These are phyloP conservation scores for Sporothrix brunneoviolacea DNA, from an alignment of 2,329 filamentous ascomycete genomes.

Conservation along the genomic window DNA sequence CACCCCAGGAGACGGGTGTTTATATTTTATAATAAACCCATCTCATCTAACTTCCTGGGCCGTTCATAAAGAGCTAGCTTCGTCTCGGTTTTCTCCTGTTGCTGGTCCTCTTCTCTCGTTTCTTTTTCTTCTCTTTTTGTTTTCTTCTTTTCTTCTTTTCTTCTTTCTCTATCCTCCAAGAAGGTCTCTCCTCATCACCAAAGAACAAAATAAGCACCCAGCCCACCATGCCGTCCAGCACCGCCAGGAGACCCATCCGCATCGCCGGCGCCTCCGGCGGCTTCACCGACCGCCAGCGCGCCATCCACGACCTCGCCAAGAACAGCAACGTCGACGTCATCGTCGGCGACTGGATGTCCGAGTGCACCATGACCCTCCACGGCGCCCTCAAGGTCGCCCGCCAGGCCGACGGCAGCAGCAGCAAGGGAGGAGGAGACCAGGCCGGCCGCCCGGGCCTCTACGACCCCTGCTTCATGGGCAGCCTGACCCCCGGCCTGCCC, in stretches of 20 bases:
- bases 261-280: conserved; percentile 37
- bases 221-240: conserved; percentile 9
- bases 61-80: neutral
- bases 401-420: conserved; percentile 12
- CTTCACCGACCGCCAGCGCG: conserved; percentile 36
- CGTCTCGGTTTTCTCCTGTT: neutral
- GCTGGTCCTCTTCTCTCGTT: neutral
- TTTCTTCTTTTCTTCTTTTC: neutral
- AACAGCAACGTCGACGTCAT: conserved; percentile 30
- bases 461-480: conserved; percentile 28
- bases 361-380: conserved; percentile 29
- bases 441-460: conserved; percentile 22
- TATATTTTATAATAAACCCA: no score
- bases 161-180: neutral
- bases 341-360: conserved; percentile 27
- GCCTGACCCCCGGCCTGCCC: conserved; percentile 24
- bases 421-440: no score
- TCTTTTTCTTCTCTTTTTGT: neutral
- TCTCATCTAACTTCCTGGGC: neutral
- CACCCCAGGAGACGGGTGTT: no score
- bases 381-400: conserved; percentile 24
- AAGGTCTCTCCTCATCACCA: neutral
- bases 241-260: conserved; percentile 30
- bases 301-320: conserved; percentile 34
- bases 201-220: neutral